Evolutionary conservation across 176 grass and related monocot genomes (phyloP).

Genomic region (Coix lacrymajobi): DNA sequence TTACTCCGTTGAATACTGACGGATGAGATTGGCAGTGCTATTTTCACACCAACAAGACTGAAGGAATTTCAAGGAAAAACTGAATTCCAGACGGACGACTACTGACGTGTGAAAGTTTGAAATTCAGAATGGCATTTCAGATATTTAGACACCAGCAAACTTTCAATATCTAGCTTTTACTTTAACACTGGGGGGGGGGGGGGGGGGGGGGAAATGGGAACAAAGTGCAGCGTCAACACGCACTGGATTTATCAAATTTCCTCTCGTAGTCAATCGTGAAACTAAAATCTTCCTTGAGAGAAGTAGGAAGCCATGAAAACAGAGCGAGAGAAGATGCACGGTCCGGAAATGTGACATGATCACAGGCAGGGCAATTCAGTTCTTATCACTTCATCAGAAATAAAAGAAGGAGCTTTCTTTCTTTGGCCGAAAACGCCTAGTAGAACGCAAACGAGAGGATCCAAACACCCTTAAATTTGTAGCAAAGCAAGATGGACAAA

Average conservation of each 20-base stretch:
- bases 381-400: not conserved
- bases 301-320: not conserved
- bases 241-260: not conserved
- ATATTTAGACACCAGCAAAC: not conserved
- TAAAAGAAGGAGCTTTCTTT: not conserved
- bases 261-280: no score
- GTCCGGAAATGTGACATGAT: not conserved
- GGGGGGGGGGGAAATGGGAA: not conserved
- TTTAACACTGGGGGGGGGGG: not conserved
- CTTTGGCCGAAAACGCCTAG: not conserved
- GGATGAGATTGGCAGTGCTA: not conserved
- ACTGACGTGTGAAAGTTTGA: not conserved
- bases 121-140: not conserved
- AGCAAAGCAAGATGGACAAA: not conserved
- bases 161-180: not conserved
- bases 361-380: not conserved
- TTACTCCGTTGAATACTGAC: not conserved
- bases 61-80: not conserved
- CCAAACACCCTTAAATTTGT: not conserved
- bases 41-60: not conserved
- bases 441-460: not conserved
- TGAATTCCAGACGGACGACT: not conserved
- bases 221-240: not conserved
- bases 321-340: not conserved
- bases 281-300: not conserved